Base-by-base conservation (phyloP, 2,329 filamentous ascomycete species). In the Aphanocladium album region DNA sequence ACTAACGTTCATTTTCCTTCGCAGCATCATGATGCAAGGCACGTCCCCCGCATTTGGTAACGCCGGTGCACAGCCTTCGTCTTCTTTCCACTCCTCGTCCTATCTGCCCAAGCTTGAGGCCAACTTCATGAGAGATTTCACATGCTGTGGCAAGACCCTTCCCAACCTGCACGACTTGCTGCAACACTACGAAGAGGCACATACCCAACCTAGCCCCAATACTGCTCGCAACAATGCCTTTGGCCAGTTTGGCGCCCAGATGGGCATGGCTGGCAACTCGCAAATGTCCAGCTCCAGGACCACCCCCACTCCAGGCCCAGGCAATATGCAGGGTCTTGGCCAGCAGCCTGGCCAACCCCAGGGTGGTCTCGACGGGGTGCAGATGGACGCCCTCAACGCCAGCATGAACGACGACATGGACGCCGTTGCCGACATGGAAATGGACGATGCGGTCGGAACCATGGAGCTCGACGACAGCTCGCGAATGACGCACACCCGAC, bases 51-150 rank as follows among this genome's bases (percentile, higher is more conserved):
- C 60, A 27, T 96, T 93, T 70, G 73, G 78, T 62, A 73, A 71
- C 54, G 86, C 83, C 62, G 73, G 70, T 52, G 87, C 83, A 61
- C 85, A 93, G 73, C 50, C 57, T n/a, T 96, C 93, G n/a, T 91
- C 95, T 0, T 97, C 93, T 1, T 96, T 91, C 69, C 93, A 98
- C 75, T 98, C 93, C 1, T 96, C 93, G 7, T 98, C 95, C 27
- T 98, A 98, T 72, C 84, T 97, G 1, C 93, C 93, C 11, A 97
- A 96, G 75, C 86, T 97, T 71, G 95, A 99, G 76, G 93, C 93
- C 63, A 95, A 93, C 71, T 99, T 97, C 74, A 96, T 98, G 91
- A 89, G 89, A 75, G 93, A 98, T 77, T 98, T 98, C 76, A 89
- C 89, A 57, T 99, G 95, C 78, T 99, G 95, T 76, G 92, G 92